These are phyloP conservation scores for Ophiostoma ips DNA, from an alignment of 2,329 filamentous ascomycete species.

Conservation along the genomic window DNA sequence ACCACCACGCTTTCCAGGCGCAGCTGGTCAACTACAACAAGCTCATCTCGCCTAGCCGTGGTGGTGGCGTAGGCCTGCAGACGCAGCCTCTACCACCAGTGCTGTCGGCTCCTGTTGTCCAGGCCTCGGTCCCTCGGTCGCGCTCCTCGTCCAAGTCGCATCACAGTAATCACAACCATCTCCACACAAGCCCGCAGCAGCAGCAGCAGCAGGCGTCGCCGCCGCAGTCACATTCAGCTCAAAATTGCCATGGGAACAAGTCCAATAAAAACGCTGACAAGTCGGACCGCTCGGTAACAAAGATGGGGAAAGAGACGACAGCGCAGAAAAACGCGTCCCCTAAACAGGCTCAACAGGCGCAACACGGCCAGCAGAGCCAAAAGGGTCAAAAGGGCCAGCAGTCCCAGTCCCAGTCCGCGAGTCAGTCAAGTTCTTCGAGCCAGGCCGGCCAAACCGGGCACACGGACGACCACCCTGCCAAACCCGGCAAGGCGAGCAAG, in stretches of 20 bases:
- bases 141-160: conserved; percentile 47
- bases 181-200: conserved; percentile 1
- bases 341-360: conserved; percentile 3
- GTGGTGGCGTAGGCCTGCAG: conserved; percentile 39
- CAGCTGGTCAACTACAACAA: conserved; percentile 53
- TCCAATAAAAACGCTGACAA: conserved; percentile 40
- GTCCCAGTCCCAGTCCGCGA: neutral
- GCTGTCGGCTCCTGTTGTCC: conserved; percentile 40
- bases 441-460: neutral
- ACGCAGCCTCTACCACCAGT: conserved; percentile 40
- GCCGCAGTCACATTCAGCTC: conserved; percentile 8
- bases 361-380: conserved; percentile 1
- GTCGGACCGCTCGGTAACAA: conserved; percentile 47
- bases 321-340: conserved; percentile 28
- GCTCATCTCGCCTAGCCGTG: conserved; percentile 43
- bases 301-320: conserved; percentile 37
- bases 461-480: neutral
- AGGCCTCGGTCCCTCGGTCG: conserved; percentile 38
- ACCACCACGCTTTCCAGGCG: conserved; percentile 46
- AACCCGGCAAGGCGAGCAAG: neutral
- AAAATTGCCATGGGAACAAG: conserved; percentile 52
- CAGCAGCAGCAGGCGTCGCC: conserved; percentile 5
- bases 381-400: conserved; percentile 1
- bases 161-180: conserved; percentile 16
- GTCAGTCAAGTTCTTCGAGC: neutral